phyloP scores from a whole-genome alignment of 805 yeast genomes.

The Myxozyma nipponensis region DNA sequence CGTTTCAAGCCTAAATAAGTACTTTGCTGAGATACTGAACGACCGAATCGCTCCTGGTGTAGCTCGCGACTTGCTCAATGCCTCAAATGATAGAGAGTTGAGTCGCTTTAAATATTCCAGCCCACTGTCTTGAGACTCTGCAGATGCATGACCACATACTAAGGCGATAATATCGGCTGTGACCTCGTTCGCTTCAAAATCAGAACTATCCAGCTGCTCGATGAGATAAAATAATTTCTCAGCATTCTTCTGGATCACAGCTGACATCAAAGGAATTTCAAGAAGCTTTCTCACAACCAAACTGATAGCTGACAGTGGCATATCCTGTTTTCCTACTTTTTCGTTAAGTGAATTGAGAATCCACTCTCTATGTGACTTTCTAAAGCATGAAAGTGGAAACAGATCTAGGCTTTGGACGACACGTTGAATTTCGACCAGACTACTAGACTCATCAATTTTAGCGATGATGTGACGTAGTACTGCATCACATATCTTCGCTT shows the following conservation, averaged over 20 bases:
- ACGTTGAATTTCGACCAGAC: too few species aligned
- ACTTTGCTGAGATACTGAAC: background rate
- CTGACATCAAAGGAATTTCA: slow-evolving; percentile 15
- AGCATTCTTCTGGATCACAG: slow-evolving; percentile 12
- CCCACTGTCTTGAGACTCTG: background rate
- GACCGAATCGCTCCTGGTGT: background rate
- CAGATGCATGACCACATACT: slow-evolving; percentile 1
- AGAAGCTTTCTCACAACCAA: slow-evolving; percentile 6
- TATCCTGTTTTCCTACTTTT: slow-evolving; percentile 11
- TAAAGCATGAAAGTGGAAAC: slow-evolving; percentile 11
- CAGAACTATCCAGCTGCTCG: background rate
- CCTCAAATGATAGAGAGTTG: slow-evolving; percentile 3
- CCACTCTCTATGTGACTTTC: slow-evolving; percentile 10
- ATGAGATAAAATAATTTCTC: slow-evolving; percentile 1
- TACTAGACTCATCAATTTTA: too few species aligned
- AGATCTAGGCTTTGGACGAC: slow-evolving; percentile 2
- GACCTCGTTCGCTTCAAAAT: background rate
- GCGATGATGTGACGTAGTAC: too few species aligned
- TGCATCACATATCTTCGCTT: slow-evolving; percentile 5
- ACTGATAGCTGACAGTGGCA: background rate
- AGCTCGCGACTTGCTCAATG: background rate
- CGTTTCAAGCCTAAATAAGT: background rate
- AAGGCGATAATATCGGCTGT: slow-evolving; percentile 4
- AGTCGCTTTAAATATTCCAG: background rate
- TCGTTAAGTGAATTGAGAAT: slow-evolving; percentile 12